phyloP scores from a whole-genome alignment of 306 rosid species.

The Sphenostylis stenocarpa region DNA sequence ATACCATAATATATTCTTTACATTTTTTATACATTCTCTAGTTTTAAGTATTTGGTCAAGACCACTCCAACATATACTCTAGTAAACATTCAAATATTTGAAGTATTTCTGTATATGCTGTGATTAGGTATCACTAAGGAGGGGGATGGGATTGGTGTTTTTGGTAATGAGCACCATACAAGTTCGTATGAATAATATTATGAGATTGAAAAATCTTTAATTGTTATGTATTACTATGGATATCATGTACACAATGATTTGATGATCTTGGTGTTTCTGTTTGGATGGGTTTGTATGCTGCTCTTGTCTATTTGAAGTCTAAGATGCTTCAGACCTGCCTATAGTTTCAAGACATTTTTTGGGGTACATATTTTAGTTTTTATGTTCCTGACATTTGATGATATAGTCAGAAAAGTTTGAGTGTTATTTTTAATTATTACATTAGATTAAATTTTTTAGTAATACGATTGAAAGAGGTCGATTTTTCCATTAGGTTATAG shows the following conservation, averaged over 20 bases:
- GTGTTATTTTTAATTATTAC: background rate
- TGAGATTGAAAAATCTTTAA: conserved; percentile 13
- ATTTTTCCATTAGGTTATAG: background rate
- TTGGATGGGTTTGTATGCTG: conserved; percentile 23
- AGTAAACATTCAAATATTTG: background rate
- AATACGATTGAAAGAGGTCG: background rate
- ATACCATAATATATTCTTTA: background rate
- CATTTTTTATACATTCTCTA: no score
- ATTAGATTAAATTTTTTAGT: background rate
- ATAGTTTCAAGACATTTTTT: conserved; percentile 4
- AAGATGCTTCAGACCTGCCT: conserved; percentile 5
- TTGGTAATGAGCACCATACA: conserved; percentile 1
- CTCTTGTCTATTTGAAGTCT: conserved; percentile 24
- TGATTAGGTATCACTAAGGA: conserved; percentile 16
- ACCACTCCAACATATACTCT: background rate
- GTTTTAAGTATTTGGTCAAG: conserved; percentile 25
- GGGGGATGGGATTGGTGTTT: conserved; percentile 9
- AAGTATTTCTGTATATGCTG: conserved; percentile 22
- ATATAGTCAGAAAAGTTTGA: conserved; percentile 1
- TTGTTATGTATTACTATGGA: conserved; percentile 18
- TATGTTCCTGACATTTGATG: conserved; percentile 22
- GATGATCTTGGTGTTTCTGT: conserved; percentile 13
- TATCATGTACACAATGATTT: background rate
- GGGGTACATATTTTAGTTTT: conserved; percentile 7
- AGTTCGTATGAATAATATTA: conserved; percentile 13